phyloP scores from a whole-genome alignment of 78 protist genomes.

The Bodo saltans region DNA sequence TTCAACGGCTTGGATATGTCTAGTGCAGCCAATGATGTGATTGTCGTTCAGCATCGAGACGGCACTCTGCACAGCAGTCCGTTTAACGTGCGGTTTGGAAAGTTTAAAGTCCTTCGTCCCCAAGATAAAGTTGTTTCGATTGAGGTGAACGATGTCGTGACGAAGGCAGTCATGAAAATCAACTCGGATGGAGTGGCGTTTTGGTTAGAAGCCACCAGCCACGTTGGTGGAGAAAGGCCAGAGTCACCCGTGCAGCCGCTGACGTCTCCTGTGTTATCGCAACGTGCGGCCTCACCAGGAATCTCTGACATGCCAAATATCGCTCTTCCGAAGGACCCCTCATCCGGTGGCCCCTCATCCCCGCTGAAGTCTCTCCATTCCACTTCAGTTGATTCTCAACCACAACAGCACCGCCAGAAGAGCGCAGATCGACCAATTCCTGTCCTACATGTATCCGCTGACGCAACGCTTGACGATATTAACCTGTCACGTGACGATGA shows the following conservation, averaged over 20 bases:
- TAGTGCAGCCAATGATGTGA: constrained; percentile 21
- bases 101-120: background rate
- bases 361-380: too few species aligned
- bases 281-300: background rate
- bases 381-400: too few species aligned
- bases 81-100: constrained; percentile 20
- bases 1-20: constrained; percentile 22
- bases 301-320: background rate
- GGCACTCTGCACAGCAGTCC: constrained; percentile 4
- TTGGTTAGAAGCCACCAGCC: background rate
- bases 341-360: too few species aligned
- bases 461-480: too few species aligned
- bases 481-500: too few species aligned
- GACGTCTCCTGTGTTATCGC: background rate
- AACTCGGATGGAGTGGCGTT: constrained; percentile 12
- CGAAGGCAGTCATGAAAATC: background rate
- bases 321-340: background rate
- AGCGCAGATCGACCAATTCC: too few species aligned
- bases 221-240: background rate
- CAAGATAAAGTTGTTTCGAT: background rate
- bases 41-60: constrained; percentile 14
- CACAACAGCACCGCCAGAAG: too few species aligned
- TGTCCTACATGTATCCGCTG: too few species aligned
- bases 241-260: constrained; percentile 2
- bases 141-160: background rate